Evolutionary conservation across 768 basidiomycete genomes (phyloP), one percentile per base, ranked within the genome.

Genomic region (Cantharellus anzutake): DNA sequence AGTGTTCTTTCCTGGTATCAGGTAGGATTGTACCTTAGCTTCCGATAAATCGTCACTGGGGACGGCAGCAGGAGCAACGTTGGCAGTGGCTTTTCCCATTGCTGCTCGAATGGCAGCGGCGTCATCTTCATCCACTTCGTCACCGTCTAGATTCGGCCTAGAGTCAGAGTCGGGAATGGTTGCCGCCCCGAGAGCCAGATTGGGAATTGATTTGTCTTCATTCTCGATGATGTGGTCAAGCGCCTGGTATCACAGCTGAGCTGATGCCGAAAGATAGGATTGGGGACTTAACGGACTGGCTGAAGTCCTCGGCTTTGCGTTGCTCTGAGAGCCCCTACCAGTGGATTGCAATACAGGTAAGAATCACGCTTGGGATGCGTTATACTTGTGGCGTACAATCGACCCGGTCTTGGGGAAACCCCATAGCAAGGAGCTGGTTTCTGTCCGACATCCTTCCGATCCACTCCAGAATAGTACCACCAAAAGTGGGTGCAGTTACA

Each of bases 191-290:
- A 70, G 69, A 35, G 71, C 70, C 3, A 79, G 70, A 67, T 85
- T 80, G 5, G 92, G 89, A 5, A 94, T 73, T 1, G 83, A 74
- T 61, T 89, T 74, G 3, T 79, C 79, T 57, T 86, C 83, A 66
- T 97, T 78, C 70, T 83, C 85, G 42, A 96, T 71, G 42, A 96
- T 73, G 70, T 86, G 83, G 66, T 96, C 92, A 85, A 92, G 86
- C 29, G 86, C 52, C 52, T 55, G 11, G 52, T 7, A 11, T 11
- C 35, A 37, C 7, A 55, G 7, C 11, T 55, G 11, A 55, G 35
- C 11, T 55, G 52, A 11, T 7, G 52, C 14, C 7, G 52, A 11
- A 11, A 11, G 35, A 7, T 14, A 7, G 35, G 38, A 11, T 37
- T 37, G 38, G 7, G 7, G 7, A 37, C 20, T 48, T 14, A 37